Base-by-base conservation (phyloP, 2,329 filamentous ascomycete genomes). In the Epichloe brachyelytri region DNA sequence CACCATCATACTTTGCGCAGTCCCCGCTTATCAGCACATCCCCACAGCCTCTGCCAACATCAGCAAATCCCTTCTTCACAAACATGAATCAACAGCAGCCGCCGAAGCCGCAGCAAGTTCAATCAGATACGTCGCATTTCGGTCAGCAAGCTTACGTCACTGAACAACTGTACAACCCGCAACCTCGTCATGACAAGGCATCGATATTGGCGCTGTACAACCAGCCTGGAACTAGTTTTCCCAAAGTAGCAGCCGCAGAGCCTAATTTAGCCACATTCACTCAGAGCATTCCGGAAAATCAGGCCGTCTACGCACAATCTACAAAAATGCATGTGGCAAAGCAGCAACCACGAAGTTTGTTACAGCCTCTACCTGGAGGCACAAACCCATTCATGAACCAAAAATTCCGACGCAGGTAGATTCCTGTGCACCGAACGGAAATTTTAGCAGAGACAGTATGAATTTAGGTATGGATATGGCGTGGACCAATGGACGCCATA, bases 151-250 rank as follows among this genome's bases (percentile, higher is more conserved):
- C 55, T 33, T 47, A 51, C 17, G 56, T 53, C 19, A 62, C 64
- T 49, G 62, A 64, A 22, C 67, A 69, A 47, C 67, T 60, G 34
- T 62, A 63, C 50, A 66, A 65, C 33, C 69, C 71, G 48, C 70
- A 73, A 15, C 70, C 71, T 41, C 71, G 77, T 34, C 75, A 82
- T 33, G 80, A 88, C 59, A 90, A 86, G 56, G 79, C 78, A 3
- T 83, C 83, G 4, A 91, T 93, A 53, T 72, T 91, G 64, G 83
- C 86, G 5, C 67, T 93, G 11, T 91, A 87, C 60, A 82, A 79
- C 61, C 77, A 82, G 39, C 73, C 78, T 7, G 75, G 80, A 47
- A 65, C 74, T 36, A 68, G 73, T 1, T 72, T 75, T 4, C 66
- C 70, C 33, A 62, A 68, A 30, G 56, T 67, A 17, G 54, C 55